Evolutionary conservation across 495 filamentous ascomycete species (phyloP), one percentile per base, ranked within the genome.

Genomic region (Filosporella fistucella): DNA sequence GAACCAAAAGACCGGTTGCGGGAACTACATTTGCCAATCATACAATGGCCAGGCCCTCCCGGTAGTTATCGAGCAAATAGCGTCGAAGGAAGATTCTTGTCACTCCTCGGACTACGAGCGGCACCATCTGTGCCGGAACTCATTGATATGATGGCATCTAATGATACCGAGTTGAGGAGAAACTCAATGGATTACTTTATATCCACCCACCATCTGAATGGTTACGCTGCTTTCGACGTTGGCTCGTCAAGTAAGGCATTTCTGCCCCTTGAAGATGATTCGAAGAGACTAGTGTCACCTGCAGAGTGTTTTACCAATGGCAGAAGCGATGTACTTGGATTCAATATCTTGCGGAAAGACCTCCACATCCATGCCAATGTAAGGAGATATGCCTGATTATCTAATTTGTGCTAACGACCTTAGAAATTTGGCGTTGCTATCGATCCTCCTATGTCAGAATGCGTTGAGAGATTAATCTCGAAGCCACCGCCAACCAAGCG

Each of bases 161-260:
- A 73, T 0, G 73, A 95, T 62, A 55, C 65, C 6, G 34, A 49
- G 5, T 64, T 84, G 26, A 77, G 85, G 45, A 72, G 72, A 34
- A 77, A 77, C 48, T 80, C 86, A 2, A 77, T 95, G 72, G 72
- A 71, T n/a, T 98, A 95, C 63, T 93, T 86, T 58, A 75, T 95
- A 40, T 71, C 73, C 20, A 86, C 91, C 59, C 81, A 89, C 54
- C 80, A 88, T 42, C 70, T 70, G 7, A 89, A 96, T 55, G 74
- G 75, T 12, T 98, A 98, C 61, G 69, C 64, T 9, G 54, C 66
- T 1, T 82, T 82, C 53, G 69, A 86, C 49, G 68, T 81, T 38
- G 63, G 70, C 5, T 58, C 63, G 9, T 72, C 80, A 23, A 69
- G 70, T 11, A 74, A 77, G 34, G 72, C 85, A 36, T 89, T 91